These are phyloP conservation scores for Colletotrichum aenigma DNA, from an alignment of 2,329 filamentous ascomycete species.

Conservation along the genomic window DNA sequence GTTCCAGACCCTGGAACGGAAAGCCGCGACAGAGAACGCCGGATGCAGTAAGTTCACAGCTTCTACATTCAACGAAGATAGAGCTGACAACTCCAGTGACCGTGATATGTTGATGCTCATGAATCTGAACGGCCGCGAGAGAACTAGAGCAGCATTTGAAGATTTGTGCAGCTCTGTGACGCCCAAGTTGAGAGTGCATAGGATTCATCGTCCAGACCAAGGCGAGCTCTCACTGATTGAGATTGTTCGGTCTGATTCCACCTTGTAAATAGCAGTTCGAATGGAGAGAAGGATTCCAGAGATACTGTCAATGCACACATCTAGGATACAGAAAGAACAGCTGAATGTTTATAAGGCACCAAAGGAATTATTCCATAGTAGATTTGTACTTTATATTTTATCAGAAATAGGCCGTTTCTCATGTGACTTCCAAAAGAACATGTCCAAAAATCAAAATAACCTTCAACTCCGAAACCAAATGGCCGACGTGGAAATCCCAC, in stretches of 20 bases:
- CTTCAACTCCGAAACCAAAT: background rate
- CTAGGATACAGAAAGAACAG: background rate
- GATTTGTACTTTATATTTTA: background rate
- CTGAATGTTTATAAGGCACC: background rate
- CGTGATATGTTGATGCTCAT: constrained; percentile 3
- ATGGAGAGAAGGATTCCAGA: fast-evolving
- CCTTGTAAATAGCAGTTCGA: background rate
- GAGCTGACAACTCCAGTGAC: background rate
- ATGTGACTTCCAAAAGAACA: background rate
- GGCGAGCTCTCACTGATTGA: background rate
- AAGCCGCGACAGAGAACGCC: background rate
- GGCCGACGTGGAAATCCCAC: background rate
- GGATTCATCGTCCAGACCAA: background rate
- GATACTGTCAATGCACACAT: background rate
- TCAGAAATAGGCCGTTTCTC: background rate
- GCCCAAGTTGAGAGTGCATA: background rate
- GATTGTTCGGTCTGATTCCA: background rate
- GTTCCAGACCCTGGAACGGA: background rate
- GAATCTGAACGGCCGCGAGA: background rate
- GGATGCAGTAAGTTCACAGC: background rate
- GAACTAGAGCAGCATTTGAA: background rate
- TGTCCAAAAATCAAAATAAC: background rate
- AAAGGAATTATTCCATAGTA: background rate
- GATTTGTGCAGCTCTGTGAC: background rate
- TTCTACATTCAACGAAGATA: background rate